Evolutionary conservation across 768 basidiomycete species (phyloP).

Genomic region (Naganishia kalamii): DNA sequence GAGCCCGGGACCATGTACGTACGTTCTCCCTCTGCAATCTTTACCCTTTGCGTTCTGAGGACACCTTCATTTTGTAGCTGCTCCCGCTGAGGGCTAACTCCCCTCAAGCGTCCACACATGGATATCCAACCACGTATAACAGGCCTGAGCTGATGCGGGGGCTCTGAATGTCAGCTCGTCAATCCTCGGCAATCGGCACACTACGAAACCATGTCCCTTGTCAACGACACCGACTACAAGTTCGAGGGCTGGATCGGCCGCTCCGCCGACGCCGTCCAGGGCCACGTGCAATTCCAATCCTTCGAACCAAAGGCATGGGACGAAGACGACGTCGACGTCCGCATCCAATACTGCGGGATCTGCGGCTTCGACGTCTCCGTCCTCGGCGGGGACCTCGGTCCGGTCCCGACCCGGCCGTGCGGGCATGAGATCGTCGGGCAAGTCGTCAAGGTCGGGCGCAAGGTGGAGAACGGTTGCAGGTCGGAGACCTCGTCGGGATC

Average conservation of each 20-base stretch:
- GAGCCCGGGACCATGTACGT: too few relatives aligned
- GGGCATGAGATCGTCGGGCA: background rate
- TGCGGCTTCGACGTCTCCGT: constrained; percentile 56
- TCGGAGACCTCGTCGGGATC: background rate
- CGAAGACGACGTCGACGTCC: constrained; percentile 55
- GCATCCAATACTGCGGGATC: constrained; percentile 40
- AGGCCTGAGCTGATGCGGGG: too few relatives aligned
- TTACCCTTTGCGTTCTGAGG: too few relatives aligned
- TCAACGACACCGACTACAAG: background rate
- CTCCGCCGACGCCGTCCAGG: constrained; percentile 31
- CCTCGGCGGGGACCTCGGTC: constrained; percentile 45
- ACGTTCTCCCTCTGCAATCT: too few relatives aligned
- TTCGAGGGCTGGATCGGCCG: constrained; percentile 7
- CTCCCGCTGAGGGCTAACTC: too few relatives aligned
- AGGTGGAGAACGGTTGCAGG: background rate
- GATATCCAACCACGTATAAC: too few relatives aligned
- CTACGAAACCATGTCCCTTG: background rate
- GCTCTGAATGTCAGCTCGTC: too few relatives aligned
- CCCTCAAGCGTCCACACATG: too few relatives aligned
- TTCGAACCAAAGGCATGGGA: constrained; percentile 55
- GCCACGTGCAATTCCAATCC: constrained; percentile 34
- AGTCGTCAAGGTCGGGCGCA: background rate
- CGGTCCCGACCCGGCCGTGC: background rate
- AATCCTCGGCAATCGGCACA: too few relatives aligned
- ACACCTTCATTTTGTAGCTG: too few relatives aligned